phyloP scores from a whole-genome alignment of 2,329 filamentous ascomycete species.

The Nothopassalora personata region DNA sequence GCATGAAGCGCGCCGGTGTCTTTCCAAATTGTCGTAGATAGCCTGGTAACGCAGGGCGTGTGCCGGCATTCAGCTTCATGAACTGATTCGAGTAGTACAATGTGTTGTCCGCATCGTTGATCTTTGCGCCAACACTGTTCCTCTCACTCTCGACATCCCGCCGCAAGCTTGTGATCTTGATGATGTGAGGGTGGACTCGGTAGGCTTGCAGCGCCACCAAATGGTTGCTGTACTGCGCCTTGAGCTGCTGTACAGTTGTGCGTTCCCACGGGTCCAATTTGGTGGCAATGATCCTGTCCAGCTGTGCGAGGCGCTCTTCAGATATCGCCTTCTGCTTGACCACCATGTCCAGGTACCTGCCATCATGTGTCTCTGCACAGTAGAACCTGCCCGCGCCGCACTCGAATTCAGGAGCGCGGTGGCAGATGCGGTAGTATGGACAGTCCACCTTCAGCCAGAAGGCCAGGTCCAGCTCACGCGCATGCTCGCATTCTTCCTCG shows the following conservation, averaged over 20 bases:
- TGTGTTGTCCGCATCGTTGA: not conserved
- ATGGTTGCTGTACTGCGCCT: not conserved
- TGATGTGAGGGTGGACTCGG: not conserved
- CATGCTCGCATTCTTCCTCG: constrained; percentile 14
- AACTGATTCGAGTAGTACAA: not conserved
- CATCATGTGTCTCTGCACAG: constrained; percentile 12
- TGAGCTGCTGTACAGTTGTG: not conserved
- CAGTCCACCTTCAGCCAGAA: constrained; percentile 19
- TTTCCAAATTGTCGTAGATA: not conserved
- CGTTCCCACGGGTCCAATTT: not conserved
- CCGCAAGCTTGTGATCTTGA: not conserved
- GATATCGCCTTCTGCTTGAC: constrained; percentile 1
- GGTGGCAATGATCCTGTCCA: not conserved
- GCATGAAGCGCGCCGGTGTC: not conserved
- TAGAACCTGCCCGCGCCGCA: constrained; percentile 18
- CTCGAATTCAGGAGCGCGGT: not conserved
- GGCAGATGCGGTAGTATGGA: constrained; percentile 12
- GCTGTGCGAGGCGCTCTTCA: not conserved
- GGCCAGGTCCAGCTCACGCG: constrained; percentile 12
- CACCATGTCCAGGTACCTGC: constrained; percentile 10
- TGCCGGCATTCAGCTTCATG: not conserved
- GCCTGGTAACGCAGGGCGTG: not conserved
- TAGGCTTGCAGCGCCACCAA: not conserved
- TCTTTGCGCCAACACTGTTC: not conserved
- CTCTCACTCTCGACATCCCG: not conserved